phyloP scores from a whole-genome alignment of 2,329 filamentous ascomycete genomes.

The Camptophora hylomeconis region DNA sequence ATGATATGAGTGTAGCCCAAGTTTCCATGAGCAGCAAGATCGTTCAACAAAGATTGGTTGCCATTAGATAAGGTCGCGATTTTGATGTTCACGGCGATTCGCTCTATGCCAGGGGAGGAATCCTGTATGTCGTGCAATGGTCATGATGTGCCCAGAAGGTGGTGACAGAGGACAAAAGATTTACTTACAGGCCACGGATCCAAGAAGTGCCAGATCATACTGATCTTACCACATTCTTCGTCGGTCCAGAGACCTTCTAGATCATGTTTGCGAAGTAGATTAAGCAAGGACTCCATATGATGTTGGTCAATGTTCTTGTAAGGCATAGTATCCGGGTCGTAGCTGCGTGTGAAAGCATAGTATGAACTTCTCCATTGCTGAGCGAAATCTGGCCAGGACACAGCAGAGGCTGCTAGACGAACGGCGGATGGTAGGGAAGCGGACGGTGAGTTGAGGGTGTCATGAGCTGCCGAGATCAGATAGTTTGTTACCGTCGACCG shows the following conservation, averaged over 20 bases:
- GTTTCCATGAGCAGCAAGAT: constrained; percentile 45
- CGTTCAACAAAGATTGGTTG: constrained; percentile 52
- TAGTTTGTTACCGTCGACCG: constrained; percentile 50
- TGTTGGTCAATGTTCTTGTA: constrained; percentile 65
- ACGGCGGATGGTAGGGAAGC: constrained; percentile 33
- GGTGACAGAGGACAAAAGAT: no score
- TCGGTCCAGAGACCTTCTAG: constrained; percentile 49
- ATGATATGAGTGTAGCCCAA: constrained; percentile 52
- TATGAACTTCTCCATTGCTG: constrained; percentile 60
- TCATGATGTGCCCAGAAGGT: no score
- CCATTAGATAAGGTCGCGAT: constrained; percentile 65
- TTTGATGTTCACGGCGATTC: constrained; percentile 42
- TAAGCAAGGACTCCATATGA: constrained; percentile 48
- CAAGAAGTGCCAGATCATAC: constrained; percentile 59
- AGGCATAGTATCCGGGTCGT: constrained; percentile 21
- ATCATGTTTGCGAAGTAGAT: constrained; percentile 43
- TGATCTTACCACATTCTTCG: constrained; percentile 50
- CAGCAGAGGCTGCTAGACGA: constrained; percentile 36
- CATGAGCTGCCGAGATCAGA: constrained; percentile 38
- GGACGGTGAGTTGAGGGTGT: constrained; percentile 34
- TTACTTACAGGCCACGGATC: constrained; percentile 58
- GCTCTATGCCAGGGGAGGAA: constrained; percentile 38
- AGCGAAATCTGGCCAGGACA: constrained; percentile 53
- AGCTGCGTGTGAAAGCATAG: constrained; percentile 42
- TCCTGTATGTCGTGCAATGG: no score